These are phyloP conservation scores for Cutaneotrichosporon curvatum DNA, from an alignment of 1,284 basidiomycete genomes.

Conservation along the genomic window DNA sequence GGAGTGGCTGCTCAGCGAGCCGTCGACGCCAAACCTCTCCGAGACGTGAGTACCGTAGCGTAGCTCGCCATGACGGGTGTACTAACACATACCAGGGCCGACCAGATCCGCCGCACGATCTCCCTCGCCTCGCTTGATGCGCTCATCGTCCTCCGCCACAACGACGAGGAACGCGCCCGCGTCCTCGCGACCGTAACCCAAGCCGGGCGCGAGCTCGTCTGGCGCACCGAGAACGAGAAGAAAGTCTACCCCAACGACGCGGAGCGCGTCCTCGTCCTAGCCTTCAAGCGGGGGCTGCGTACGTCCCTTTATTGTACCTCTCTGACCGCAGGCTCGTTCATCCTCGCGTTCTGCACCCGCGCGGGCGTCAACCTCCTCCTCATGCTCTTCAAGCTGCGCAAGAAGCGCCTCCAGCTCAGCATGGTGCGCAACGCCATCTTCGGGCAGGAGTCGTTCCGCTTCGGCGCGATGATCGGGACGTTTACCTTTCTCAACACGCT, in stretches of 20 bases:
- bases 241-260: slow-evolving; percentile 61
- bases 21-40: slow-evolving; percentile 38
- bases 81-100: slow-evolving; percentile 39
- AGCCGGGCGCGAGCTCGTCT: slow-evolving; percentile 54
- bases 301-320: slow-evolving; percentile 42
- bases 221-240: slow-evolving; percentile 72
- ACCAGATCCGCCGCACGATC: slow-evolving; percentile 45
- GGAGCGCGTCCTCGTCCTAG: slow-evolving; percentile 66
- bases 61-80: no score
- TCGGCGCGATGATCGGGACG: slow-evolving; percentile 70
- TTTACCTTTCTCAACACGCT: slow-evolving; percentile 77
- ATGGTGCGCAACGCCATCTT: slow-evolving; percentile 70
- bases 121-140: slow-evolving; percentile 44
- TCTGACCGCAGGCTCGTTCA: slow-evolving; percentile 59
- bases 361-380: slow-evolving; percentile 73
- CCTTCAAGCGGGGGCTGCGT: slow-evolving; percentile 66
- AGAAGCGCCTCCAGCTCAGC: slow-evolving; percentile 51
- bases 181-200: slow-evolving; percentile 28
- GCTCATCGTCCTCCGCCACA: slow-evolving; percentile 31
- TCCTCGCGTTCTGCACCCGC: slow-evolving; percentile 69
- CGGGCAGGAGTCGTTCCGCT: slow-evolving; percentile 68
- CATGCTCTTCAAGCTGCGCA: slow-evolving; percentile 59
- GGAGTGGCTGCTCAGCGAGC: slow-evolving; percentile 20
- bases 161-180: slow-evolving; percentile 29
- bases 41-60: slow-evolving; percentile 44